phyloP scores from a whole-genome alignment of 371 early-diverging fungal species.

The Mucor plumbeus region DNA sequence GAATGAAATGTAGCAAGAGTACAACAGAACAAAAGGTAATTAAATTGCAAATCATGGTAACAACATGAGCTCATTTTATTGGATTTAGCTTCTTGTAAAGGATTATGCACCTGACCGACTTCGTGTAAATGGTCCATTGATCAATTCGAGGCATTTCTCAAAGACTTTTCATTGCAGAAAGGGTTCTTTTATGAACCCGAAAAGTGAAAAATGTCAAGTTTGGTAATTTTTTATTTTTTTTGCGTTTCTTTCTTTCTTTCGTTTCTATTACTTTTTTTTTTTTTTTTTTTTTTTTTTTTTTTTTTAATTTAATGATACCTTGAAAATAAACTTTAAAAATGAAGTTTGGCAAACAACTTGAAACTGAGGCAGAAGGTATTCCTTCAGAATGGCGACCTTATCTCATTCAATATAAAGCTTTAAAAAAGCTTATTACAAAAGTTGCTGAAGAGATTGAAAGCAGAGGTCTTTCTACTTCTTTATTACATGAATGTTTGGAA shows the following conservation, averaged over 20 bases:
- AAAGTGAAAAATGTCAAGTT: conserved; percentile 42
- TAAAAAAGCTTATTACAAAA: conserved; percentile 67
- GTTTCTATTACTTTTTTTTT: neutral
- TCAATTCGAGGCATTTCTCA: conserved; percentile 70
- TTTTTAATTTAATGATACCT: conserved; percentile 7
- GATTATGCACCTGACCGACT: conserved; percentile 55
- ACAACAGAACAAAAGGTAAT: conserved; percentile 54
- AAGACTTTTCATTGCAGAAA: conserved; percentile 65
- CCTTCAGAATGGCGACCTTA: conserved; percentile 75
- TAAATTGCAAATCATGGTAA: neutral
- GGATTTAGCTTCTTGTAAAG: neutral
- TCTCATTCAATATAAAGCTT: conserved; percentile 68
- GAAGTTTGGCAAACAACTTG: conserved; percentile 80
- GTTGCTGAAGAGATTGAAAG: conserved; percentile 75
- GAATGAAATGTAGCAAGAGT: conserved; percentile 60
- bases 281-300: conserved; percentile 2
- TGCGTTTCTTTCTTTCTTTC: conserved; percentile 7
- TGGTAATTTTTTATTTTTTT: conserved; percentile 44
- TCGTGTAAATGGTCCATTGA: conserved; percentile 73
- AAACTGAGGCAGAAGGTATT: conserved; percentile 66
- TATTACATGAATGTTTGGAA: conserved; percentile 53
- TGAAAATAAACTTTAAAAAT: conserved; percentile 36
- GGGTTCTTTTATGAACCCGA: conserved; percentile 63
- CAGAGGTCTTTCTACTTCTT: conserved; percentile 54
- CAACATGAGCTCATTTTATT: neutral